A percentile compares a stretch with the other conserved stretches of the same genome.
phyloP scores from a whole-genome alignment of 257 asterid genomes.

The Salvia splendens region DNA sequence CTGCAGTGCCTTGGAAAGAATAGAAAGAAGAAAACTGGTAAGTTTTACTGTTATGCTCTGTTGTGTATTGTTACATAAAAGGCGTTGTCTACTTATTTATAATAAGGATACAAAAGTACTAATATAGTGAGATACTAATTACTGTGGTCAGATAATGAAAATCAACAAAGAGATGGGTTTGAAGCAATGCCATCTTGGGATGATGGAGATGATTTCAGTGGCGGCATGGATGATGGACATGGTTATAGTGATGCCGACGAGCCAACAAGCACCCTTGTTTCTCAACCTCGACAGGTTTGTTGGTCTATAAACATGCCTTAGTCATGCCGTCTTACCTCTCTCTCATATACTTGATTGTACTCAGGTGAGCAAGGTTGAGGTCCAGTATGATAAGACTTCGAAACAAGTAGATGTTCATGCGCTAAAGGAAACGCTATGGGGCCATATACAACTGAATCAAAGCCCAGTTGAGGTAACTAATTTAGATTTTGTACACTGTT shows the following conservation, averaged over 20 bases:
- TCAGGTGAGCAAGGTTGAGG: constrained; percentile 86
- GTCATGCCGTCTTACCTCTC: background rate
- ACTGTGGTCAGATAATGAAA: constrained; percentile 51
- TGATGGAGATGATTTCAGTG: constrained; percentile 61
- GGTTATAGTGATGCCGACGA: constrained; percentile 64
- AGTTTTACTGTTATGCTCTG: constrained; percentile 27
- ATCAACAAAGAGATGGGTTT: constrained; percentile 52
- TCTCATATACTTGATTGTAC: constrained; percentile 1
- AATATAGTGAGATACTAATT: constrained; percentile 21
- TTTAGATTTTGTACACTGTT: background rate
- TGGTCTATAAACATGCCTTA: constrained; percentile 16
- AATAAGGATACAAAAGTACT: background rate
- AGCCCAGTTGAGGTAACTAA: constrained; percentile 49
- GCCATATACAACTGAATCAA: constrained; percentile 50
- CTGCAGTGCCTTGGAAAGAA: constrained; percentile 86
- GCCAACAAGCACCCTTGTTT: constrained; percentile 63
- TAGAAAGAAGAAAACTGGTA: constrained; percentile 62
- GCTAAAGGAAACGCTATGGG: constrained; percentile 91
- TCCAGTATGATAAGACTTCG: constrained; percentile 81
- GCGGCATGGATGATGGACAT: constrained; percentile 56
- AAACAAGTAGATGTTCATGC: constrained; percentile 93
- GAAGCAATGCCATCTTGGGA: constrained; percentile 72
- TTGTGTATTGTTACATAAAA: background rate
- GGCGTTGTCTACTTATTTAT: background rate
- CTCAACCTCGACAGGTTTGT: constrained; percentile 97